Evolutionary conservation across 2,329 filamentous ascomycete species (phyloP).

Genomic region (Sclerotinia trifoliorum): DNA sequence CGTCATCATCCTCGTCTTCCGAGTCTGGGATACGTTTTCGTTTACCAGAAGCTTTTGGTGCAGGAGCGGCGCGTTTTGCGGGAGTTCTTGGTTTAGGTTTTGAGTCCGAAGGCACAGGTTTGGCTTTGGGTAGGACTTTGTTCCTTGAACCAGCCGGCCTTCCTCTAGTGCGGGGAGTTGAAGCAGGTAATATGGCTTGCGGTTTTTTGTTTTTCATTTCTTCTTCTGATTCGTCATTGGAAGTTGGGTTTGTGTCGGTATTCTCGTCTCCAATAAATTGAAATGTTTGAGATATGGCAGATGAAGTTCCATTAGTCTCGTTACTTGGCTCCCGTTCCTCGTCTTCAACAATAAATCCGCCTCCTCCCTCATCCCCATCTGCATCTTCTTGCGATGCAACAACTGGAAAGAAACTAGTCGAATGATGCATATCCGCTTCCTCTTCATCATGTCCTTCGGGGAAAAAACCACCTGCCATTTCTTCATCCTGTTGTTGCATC

Average conservation of each 20-base stretch:
- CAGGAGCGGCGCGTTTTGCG: conserved; percentile 10
- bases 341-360: conserved; percentile 37
- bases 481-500: conserved; percentile 45
- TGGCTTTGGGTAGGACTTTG: conserved; percentile 17
- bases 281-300: conserved; percentile 25
- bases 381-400: conserved; percentile 34
- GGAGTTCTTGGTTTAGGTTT: conserved; percentile 5
- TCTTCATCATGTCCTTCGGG: conserved; percentile 56
- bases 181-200: conserved; percentile 4
- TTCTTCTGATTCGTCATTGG: conserved; percentile 20
- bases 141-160: conserved; percentile 27
- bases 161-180: conserved; percentile 28
- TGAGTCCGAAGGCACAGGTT: conserved; percentile 19
- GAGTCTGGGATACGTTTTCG: conserved; percentile 25
- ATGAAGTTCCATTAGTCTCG: neutral
- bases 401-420: conserved; percentile 38
- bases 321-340: conserved; percentile 22
- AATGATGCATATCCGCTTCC: conserved; percentile 35
- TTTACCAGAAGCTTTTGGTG: conserved; percentile 20
- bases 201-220: conserved; percentile 26
- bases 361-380: conserved; percentile 24
- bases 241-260: conserved; percentile 14
- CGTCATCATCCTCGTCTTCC: conserved; percentile 24
- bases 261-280: conserved; percentile 31
- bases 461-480: conserved; percentile 61